Conservation (phyloP, 345 rosid species). For the Heritiera fomes region DNA sequence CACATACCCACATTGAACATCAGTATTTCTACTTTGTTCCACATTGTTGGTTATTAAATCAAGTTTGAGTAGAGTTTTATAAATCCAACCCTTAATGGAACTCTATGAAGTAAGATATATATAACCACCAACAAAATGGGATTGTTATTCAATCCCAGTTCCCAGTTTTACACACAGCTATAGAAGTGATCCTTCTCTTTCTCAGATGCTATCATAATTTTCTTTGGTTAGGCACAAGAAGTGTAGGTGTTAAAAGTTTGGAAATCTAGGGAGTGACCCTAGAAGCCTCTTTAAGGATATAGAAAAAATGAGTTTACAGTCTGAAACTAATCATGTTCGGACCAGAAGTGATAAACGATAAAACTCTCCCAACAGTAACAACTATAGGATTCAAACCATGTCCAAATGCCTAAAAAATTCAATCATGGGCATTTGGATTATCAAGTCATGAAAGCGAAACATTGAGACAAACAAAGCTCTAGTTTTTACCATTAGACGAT, state of each 20-base stretch:
- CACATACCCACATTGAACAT: too few species aligned
- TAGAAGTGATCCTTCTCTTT: background rate
- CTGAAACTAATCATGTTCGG: too few species aligned
- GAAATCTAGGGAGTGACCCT: background rate
- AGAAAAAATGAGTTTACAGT: background rate
- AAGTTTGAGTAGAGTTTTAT: too few species aligned
- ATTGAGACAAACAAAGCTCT: background rate
- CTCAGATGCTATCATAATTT: background rate
- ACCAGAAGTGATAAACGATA: too few species aligned
- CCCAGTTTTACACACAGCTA: background rate
- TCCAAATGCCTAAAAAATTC: too few species aligned
- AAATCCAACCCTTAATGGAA: too few species aligned
- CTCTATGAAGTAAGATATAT: too few species aligned
- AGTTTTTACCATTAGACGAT: background rate
- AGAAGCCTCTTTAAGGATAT: background rate
- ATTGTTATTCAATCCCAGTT: too few species aligned
- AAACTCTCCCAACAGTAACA: too few species aligned
- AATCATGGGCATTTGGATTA: background rate
- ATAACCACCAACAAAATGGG: background rate
- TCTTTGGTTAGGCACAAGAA: background rate
- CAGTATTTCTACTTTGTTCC: too few species aligned
- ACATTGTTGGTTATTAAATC: too few species aligned
- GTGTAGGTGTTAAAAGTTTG: background rate
- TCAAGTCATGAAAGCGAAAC: background rate
- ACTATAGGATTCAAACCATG: too few species aligned